Conservation (phyloP, 768 basidiomycete genomes). For the Pulveroboletus sp. region DNA sequence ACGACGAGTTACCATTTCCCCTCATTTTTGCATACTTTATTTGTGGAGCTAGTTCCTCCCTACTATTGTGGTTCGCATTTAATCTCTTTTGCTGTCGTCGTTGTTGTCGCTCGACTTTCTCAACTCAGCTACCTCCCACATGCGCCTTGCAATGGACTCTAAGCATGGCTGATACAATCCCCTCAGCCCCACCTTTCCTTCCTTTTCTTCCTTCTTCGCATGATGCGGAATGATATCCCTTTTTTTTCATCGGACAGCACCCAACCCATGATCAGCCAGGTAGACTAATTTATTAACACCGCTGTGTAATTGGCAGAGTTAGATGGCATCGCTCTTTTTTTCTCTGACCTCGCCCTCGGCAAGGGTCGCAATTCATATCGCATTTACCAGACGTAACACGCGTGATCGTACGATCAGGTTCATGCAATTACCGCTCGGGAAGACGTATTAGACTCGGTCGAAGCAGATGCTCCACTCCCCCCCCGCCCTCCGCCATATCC, state of each 20-base stretch:
- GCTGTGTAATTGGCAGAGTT: not conserved
- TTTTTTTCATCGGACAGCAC: not conserved
- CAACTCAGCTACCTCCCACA: not conserved
- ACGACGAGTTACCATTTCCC: not conserved
- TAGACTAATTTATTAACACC: slow-evolving; percentile 19
- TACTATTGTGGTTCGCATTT: not conserved
- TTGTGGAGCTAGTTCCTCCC: slow-evolving; percentile 6
- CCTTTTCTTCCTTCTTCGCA: not conserved
- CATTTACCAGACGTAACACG: not conserved
- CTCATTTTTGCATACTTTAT: slow-evolving; percentile 19
- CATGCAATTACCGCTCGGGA: not conserved
- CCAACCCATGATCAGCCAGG: slow-evolving; percentile 4
- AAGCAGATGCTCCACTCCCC: not conserved
- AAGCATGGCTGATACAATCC: not conserved
- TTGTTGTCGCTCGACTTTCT: not conserved
- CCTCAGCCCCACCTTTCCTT: not conserved
- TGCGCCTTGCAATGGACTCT: slow-evolving; percentile 12
- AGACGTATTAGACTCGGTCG: not conserved
- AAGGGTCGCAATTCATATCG: not conserved
- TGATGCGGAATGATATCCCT: not conserved
- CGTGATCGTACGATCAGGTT: not conserved
- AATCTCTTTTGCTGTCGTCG: not conserved
- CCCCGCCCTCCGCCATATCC: not conserved
- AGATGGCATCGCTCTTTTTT: not conserved
- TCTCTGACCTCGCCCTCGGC: not conserved